These are phyloP conservation scores for Penicillium griseofulvum DNA, from an alignment of 2,329 filamentous ascomycete genomes.

Conservation along the genomic window DNA sequence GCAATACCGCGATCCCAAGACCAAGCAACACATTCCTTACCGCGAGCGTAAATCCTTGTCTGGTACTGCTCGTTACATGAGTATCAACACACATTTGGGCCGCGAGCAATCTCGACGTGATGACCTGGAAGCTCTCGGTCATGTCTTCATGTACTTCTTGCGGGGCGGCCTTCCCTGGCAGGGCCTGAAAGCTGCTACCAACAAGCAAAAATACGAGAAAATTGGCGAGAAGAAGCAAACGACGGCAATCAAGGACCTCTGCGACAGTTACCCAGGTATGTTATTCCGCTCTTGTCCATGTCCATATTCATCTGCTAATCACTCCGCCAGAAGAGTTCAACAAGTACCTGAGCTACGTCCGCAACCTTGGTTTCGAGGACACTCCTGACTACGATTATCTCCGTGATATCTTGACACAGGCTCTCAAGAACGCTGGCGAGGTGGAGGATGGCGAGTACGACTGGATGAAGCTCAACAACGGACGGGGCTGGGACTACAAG, in stretches of 20 bases:
- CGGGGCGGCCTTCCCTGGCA: slow-evolving; percentile 66
- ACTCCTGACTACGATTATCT: slow-evolving; percentile 98
- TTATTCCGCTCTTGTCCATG: slow-evolving; percentile 8
- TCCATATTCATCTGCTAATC: slow-evolving; percentile 23
- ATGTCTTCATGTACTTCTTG: slow-evolving; percentile 70
- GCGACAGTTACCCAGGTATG: slow-evolving; percentile 82
- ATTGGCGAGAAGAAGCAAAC: slow-evolving; percentile 99
- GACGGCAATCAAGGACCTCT: slow-evolving; percentile 92
- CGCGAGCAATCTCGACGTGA: slow-evolving; percentile 94
- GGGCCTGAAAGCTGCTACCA: slow-evolving; percentile 66
- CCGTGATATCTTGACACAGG: slow-evolving; percentile 92
- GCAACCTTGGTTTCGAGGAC: slow-evolving; percentile 97
- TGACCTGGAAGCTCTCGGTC: slow-evolving; percentile 80
- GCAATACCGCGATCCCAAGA: slow-evolving; percentile 97
- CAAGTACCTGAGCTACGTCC: slow-evolving; percentile 95
- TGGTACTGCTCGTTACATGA: slow-evolving; percentile 97
- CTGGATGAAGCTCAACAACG: slow-evolving; percentile 98
- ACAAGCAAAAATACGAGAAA: slow-evolving; percentile 99
- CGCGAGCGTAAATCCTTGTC: slow-evolving; percentile 95
- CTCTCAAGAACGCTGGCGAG: slow-evolving; percentile 88
- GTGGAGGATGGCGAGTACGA: slow-evolving; percentile 98
- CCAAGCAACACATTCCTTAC: slow-evolving; percentile 98
- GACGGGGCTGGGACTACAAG: slow-evolving; percentile 87
- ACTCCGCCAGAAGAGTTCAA: slow-evolving; percentile 76
- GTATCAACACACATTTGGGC: slow-evolving; percentile 97